Evolutionary conservation across 306 rosid genomes (phyloP).

Genomic region (Lathyrus sativus): DNA sequence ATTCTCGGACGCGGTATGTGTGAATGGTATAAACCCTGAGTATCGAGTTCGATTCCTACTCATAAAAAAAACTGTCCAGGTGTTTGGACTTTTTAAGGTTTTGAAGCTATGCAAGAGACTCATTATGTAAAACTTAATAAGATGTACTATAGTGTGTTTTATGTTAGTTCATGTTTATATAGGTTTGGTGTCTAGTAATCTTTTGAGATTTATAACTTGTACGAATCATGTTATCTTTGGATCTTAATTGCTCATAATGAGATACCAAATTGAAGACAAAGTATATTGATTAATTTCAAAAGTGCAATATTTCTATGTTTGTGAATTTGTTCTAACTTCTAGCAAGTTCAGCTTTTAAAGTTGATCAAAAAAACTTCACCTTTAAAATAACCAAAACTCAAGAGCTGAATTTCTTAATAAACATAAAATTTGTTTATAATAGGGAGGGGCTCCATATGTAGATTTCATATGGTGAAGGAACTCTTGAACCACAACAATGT

Average conservation of each 20-base stretch:
- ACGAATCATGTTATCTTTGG: slow-evolving; percentile 27
- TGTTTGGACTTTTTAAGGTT: slow-evolving; percentile 17
- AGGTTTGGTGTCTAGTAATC: slow-evolving; percentile 29
- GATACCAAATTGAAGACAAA: background rate
- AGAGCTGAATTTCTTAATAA: background rate
- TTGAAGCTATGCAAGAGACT: slow-evolving; percentile 28
- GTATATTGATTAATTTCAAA: background rate
- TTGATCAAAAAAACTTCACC: background rate
- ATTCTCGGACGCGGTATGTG: background rate
- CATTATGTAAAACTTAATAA: slow-evolving; percentile 31
- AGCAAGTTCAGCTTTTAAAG: background rate
- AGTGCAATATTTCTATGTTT: background rate
- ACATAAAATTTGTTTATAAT: background rate
- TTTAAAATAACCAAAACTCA: background rate
- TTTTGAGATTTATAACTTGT: slow-evolving; percentile 31
- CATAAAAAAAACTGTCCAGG: slow-evolving; percentile 1
- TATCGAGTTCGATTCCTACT: background rate
- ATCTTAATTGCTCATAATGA: slow-evolving; percentile 28
- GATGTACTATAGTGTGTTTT: background rate
- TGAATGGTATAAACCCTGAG: background rate
- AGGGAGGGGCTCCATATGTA: background rate
- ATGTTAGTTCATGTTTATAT: background rate
- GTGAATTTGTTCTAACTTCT: background rate
- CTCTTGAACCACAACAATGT: background rate
- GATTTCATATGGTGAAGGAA: background rate